These are phyloP conservation scores for Chlorophyllum brunneum DNA, from an alignment of 768 basidiomycete genomes.

Conservation along the genomic window DNA sequence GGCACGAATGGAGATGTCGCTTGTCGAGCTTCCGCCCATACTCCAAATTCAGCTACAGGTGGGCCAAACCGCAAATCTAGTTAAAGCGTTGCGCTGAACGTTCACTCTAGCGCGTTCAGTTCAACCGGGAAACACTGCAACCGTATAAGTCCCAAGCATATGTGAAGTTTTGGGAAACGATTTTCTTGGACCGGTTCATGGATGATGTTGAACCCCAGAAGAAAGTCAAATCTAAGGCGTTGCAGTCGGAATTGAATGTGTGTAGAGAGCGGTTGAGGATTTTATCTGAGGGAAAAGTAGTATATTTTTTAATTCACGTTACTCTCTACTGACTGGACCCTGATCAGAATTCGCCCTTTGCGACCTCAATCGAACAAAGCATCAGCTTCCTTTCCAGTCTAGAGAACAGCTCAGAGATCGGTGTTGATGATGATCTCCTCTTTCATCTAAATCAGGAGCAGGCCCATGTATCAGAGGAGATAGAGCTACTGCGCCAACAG, in stretches of 20 bases:
- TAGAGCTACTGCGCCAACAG: constrained; percentile 48
- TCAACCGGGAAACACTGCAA: constrained; percentile 86
- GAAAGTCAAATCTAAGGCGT: constrained; percentile 62
- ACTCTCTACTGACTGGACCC: constrained; percentile 6
- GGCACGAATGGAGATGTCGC: constrained; percentile 81
- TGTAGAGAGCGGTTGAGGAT: constrained; percentile 66
- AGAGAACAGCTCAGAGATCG: constrained; percentile 37
- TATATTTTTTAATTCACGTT: constrained; percentile 4
- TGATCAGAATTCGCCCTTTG: constrained; percentile 57
- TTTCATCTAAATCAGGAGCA: constrained; percentile 51
- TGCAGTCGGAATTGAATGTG: constrained; percentile 61
- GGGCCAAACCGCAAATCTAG: neutral
- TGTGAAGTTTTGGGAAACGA: constrained; percentile 82
- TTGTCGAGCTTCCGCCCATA: constrained; percentile 84
- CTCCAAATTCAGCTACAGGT: constrained; percentile 97
- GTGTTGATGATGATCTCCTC: constrained; percentile 59
- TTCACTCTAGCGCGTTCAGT: constrained; percentile 75
- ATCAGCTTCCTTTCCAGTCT: constrained; percentile 54
- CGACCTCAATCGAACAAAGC: constrained; percentile 50
- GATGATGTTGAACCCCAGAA: constrained; percentile 70
- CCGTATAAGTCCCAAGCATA: constrained; percentile 96
- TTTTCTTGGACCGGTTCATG: constrained; percentile 91
- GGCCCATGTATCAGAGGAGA: constrained; percentile 46
- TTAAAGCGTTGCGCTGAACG: constrained; percentile 6
- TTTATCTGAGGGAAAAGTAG: constrained; percentile 71